These are phyloP conservation scores for Fomitopsis pinicola DNA, from an alignment of 1,284 basidiomycete genomes.

Conservation along the genomic window DNA sequence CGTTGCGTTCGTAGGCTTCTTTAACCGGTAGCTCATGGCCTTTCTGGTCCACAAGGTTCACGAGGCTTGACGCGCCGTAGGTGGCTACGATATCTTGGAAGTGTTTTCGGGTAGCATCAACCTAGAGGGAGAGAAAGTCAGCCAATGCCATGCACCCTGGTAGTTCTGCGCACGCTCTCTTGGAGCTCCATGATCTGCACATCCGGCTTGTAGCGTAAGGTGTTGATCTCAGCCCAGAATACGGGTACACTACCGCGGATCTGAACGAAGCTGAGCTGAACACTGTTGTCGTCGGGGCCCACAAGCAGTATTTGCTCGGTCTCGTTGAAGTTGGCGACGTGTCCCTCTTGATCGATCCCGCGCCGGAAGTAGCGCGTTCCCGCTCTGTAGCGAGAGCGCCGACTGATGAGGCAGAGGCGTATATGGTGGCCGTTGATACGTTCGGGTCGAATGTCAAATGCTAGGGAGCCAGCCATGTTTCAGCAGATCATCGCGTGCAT, in stretches of 20 bases:
- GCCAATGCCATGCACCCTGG: background rate
- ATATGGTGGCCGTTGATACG: constrained; percentile 79
- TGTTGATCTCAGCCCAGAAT: constrained; percentile 98
- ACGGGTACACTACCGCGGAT: constrained; percentile 92
- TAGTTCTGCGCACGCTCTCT: constrained; percentile 58
- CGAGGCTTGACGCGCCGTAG: constrained; percentile 82
- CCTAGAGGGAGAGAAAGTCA: constrained; percentile 37
- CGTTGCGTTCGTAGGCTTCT: constrained; percentile 86
- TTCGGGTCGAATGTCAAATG: constrained; percentile 82
- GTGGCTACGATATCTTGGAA: constrained; percentile 68
- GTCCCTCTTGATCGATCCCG: constrained; percentile 82
- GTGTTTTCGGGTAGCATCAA: constrained; percentile 71
- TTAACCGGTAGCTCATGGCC: constrained; percentile 95
- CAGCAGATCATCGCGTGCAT: background rate
- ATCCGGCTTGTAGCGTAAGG: constrained; percentile 95
- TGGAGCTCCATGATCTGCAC: constrained; percentile 93
- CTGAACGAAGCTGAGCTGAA: constrained; percentile 85
- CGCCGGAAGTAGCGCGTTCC: constrained; percentile 98
- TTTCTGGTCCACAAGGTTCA: constrained; percentile 95
- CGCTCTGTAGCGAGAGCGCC: constrained; percentile 90
- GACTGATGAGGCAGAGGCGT: constrained; percentile 85
- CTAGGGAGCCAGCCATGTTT: constrained; percentile 34
- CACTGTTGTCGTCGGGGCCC: constrained; percentile 47
- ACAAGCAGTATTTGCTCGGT: constrained; percentile 90
- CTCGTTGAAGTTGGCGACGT: constrained; percentile 92